Percentiles rank a stretch among this genome's conserved stretches.
Conservation (phyloP, 345 rosid genomes). For the Conringia planisiliqua region DNA sequence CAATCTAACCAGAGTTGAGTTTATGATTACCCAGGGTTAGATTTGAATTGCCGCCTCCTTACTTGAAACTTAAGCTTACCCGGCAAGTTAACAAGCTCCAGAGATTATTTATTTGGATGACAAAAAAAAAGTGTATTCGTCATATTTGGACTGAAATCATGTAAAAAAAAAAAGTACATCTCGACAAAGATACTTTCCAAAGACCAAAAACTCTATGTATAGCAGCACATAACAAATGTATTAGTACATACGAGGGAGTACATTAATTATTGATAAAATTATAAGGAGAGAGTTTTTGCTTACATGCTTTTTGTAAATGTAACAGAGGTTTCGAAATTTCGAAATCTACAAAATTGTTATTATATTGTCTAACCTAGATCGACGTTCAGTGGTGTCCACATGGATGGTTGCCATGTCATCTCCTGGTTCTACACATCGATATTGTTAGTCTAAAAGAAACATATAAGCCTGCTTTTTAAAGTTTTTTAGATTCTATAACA, state of each 20-base stretch:
- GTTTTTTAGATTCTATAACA: conserved; percentile 22
- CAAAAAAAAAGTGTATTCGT: too few species aligned
- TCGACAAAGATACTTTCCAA: too few species aligned
- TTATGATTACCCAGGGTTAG: too few species aligned
- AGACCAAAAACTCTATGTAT: background rate
- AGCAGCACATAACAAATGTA: background rate
- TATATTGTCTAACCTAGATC: background rate
- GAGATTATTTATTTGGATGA: too few species aligned
- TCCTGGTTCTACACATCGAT: background rate
- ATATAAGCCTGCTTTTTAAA: background rate
- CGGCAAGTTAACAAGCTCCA: too few species aligned
- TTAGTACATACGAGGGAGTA: background rate
- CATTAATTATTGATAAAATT: background rate
- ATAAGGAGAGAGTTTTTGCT: background rate
- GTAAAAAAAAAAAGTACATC: too few species aligned
- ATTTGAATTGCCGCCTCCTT: too few species aligned
- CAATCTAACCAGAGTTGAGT: too few species aligned
- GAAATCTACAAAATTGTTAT: background rate
- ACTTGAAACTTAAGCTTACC: too few species aligned
- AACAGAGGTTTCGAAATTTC: background rate
- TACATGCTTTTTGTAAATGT: background rate
- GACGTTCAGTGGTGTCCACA: conserved; percentile 10
- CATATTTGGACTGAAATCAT: too few species aligned
- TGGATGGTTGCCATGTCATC: background rate
- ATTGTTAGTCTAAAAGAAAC: background rate